These are phyloP conservation scores for Rickenella mellea DNA, from an alignment of 768 basidiomycete genomes.

Conservation along the genomic window DNA sequence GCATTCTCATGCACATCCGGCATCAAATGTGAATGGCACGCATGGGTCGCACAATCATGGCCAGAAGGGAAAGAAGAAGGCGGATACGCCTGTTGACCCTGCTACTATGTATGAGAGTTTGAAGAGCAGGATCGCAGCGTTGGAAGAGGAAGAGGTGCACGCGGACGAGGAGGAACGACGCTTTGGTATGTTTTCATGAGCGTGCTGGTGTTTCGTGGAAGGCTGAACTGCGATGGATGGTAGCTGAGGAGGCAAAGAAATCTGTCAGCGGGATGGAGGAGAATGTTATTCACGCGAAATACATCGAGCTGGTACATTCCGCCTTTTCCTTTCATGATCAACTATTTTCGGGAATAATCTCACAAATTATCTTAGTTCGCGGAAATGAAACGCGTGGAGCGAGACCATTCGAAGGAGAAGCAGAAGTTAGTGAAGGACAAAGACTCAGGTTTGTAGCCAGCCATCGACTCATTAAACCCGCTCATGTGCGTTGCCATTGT, in stretches of 20 bases:
- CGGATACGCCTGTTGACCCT: constrained; percentile 67
- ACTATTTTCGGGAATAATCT: constrained; percentile 7
- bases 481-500: constrained; percentile 11
- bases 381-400: constrained; percentile 77
- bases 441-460: constrained; percentile 56
- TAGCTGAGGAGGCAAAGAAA: constrained; percentile 84
- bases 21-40: constrained; percentile 12
- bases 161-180: constrained; percentile 81
- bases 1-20: too few species aligned
- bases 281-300: constrained; percentile 76
- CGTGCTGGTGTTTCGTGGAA: constrained; percentile 11
- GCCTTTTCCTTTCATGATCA: constrained; percentile 10
- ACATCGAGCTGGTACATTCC: constrained; percentile 71
- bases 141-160: constrained; percentile 80
- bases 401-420: constrained; percentile 87
- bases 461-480: constrained; percentile 4
- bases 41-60: constrained; percentile 14
- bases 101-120: constrained; percentile 82
- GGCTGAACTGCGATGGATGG: constrained; percentile 7
- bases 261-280: constrained; percentile 77
- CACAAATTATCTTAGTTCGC: constrained; percentile 52
- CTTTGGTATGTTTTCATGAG: constrained; percentile 43
- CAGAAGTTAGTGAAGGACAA: constrained; percentile 88
- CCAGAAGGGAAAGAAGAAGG: constrained; percentile 69
- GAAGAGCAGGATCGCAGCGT: constrained; percentile 80